Base-by-base conservation (phyloP, 1,284 basidiomycete genomes). In the Peniophora sp. region DNA sequence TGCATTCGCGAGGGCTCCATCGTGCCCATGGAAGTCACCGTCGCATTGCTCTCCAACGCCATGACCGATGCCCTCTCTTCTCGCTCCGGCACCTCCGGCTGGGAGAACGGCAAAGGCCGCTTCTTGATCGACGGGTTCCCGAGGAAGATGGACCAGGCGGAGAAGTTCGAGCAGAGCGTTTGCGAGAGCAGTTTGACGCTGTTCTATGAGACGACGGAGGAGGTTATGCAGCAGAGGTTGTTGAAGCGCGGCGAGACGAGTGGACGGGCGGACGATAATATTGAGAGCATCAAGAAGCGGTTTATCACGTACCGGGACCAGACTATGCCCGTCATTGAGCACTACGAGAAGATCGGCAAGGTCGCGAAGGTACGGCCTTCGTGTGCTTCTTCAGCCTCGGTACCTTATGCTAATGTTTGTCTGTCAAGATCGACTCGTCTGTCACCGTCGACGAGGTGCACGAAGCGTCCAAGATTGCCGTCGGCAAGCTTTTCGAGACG, bases 81-180 rank as follows among this genome's bases (percentile, higher is more conserved):
- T 60, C 60, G 61, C 10, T 65, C 65, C 50, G 58, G 55, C 32
- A 41, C 37, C 71, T 69, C 73, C 12, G 84, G 80, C 23, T 96
- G 93, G 93, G 65, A 68, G 23, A 72, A 80, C 47, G 91, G 87
- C 39, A 75, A 74, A 53, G 91, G 90, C 37, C 82, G 92, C 47
- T 99, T 99, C 76, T 77, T 99, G 56, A 87, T 99, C 58, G 97
- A 99, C 60, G 97, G 97, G 3, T 99, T 99, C 73, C 97, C 97
- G 44, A 80, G 97, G 54, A 92, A 97, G 76, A 94, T 99, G 92
- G 97, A 99, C 68, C 97, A 99, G 71, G 96, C 96, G 0, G 59
- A 87, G 63, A 86, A 86, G 68, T 99, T 99, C 63, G 97, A 99
- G 64, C 75, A 91, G 62, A 78, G 83, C 47, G 95, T 97, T 51